These are phyloP conservation scores for Metschnikowia baotianmanensis DNA, from an alignment of 805 yeast species.

Conservation along the genomic window DNA sequence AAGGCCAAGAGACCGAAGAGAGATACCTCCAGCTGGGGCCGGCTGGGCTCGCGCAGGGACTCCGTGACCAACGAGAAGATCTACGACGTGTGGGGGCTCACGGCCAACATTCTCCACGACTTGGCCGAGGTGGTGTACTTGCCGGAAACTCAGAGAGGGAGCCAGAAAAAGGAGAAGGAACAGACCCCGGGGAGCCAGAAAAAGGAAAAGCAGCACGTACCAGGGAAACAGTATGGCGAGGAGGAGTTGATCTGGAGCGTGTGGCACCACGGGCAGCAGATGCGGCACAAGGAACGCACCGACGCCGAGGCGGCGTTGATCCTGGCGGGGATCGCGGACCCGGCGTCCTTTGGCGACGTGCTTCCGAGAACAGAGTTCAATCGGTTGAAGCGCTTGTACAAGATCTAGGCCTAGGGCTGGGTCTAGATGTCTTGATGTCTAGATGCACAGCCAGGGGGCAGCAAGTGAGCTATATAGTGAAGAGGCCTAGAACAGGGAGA, in stretches of 20 bases:
- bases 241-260: slow-evolving; percentile 64
- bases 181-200: too few species aligned
- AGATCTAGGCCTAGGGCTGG: slow-evolving; percentile 3
- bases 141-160: too few species aligned
- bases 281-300: slow-evolving; percentile 46
- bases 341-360: slow-evolving; percentile 39
- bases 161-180: too few species aligned
- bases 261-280: slow-evolving; percentile 52
- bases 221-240: slow-evolving; percentile 58
- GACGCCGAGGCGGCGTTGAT: slow-evolving; percentile 57
- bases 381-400: slow-evolving; percentile 43
- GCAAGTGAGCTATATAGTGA: too few species aligned
- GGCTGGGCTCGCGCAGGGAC: slow-evolving; percentile 38
- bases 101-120: slow-evolving; percentile 77
- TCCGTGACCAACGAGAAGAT: slow-evolving; percentile 43
- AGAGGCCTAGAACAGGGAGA: too few species aligned
- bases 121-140: slow-evolving; percentile 53
- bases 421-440: too few species aligned
- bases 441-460: too few species aligned
- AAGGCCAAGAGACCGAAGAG: slow-evolving; percentile 3
- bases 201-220: too few species aligned
- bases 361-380: slow-evolving; percentile 44
- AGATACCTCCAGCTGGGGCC: slow-evolving; percentile 36
- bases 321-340: slow-evolving; percentile 7
- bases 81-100: slow-evolving; percentile 79